Conservation (phyloP, 148 eudicot species). For the Rhododendron simsii region DNA sequence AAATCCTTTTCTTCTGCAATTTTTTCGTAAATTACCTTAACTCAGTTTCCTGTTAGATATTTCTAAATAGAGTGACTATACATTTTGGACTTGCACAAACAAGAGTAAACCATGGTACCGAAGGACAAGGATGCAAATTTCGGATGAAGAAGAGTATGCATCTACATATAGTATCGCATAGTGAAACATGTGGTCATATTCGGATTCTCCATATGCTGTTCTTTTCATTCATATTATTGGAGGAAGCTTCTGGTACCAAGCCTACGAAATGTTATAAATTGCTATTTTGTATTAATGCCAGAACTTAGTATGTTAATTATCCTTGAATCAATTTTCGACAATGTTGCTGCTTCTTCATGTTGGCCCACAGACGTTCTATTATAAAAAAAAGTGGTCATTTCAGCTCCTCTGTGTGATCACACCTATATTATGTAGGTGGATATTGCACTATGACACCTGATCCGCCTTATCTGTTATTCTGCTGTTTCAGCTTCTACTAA, state of each 20-base stretch:
- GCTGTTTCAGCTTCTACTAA: conserved; percentile 73
- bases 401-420: neutral
- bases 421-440: neutral
- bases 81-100: neutral
- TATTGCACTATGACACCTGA: neutral
- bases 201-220: neutral
- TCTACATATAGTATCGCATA: neutral
- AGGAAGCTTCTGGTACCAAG: neutral
- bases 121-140: neutral
- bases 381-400: neutral
- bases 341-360: neutral
- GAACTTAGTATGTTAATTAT: neutral
- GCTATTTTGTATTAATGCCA: neutral
- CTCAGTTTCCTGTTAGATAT: neutral
- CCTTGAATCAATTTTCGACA: neutral
- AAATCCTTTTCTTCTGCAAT: neutral
- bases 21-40: neutral
- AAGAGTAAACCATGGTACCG: neutral
- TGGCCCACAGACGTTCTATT: neutral
- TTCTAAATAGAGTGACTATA: neutral
- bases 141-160: neutral
- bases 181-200: neutral
- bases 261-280: neutral
- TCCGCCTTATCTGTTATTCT: conserved; percentile 7
- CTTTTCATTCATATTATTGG: neutral